Percentiles rank a stretch among this genome's conserved stretches.
phyloP scores from a whole-genome alignment of 164 flowering plant species.

The Taxillus chinensis region DNA sequence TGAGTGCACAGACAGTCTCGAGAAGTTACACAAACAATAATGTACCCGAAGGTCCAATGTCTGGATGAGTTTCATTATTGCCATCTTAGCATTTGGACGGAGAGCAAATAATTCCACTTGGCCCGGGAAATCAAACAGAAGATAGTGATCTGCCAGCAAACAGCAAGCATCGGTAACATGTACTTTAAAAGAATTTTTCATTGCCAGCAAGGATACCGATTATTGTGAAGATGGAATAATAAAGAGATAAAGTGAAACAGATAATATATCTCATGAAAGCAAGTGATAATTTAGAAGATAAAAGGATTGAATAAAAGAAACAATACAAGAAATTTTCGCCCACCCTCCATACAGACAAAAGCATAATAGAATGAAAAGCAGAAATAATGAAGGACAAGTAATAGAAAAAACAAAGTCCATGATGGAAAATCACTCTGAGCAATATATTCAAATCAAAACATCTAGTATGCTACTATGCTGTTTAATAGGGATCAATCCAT shows the following conservation, averaged over 20 bases:
- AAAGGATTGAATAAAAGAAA: neutral
- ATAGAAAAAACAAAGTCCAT: no score
- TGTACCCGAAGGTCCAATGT: slow-evolving; percentile 76
- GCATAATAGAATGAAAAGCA: neutral
- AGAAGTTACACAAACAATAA: neutral
- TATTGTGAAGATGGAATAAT: neutral
- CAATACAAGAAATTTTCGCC: neutral
- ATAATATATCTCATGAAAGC: neutral
- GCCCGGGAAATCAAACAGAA: slow-evolving; percentile 95
- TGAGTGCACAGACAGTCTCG: neutral
- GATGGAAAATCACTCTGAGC: no score
- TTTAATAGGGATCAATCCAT: no score
- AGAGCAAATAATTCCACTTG: slow-evolving; percentile 93
- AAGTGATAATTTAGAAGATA: neutral
- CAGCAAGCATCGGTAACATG: neutral
- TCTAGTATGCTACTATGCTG: no score
- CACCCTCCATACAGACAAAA: neutral
- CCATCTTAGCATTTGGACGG: slow-evolving; percentile 74
- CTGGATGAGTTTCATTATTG: slow-evolving; percentile 67
- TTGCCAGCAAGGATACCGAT: neutral
- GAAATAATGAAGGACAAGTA: no score
- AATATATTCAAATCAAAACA: no score
- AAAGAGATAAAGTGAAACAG: neutral
- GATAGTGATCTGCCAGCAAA: slow-evolving; percentile 73
- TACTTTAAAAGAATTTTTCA: neutral